phyloP scores from a whole-genome alignment of 805 yeast species.

The Wickerhamiella occidentalis region DNA sequence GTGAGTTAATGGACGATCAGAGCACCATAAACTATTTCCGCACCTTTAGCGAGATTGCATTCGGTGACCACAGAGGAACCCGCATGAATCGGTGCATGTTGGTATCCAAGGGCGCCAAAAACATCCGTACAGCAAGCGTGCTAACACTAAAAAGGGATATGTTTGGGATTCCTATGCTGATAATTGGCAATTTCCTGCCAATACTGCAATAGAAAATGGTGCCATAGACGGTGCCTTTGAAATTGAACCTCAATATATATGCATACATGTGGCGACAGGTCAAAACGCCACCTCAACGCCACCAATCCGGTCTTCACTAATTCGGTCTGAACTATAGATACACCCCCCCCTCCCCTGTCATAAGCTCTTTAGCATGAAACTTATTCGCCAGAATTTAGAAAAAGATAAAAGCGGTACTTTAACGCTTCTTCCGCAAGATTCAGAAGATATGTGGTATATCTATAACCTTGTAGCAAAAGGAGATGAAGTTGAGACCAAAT shows the following conservation, averaged over 20 bases:
- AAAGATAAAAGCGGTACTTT: slow-evolving; percentile 55
- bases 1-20: slow-evolving; percentile 74
- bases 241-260: too few species aligned
- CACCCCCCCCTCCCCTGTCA: not conserved
- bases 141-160: slow-evolving; percentile 94
- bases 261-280: too few species aligned
- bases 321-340: too few species aligned
- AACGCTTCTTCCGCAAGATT: slow-evolving; percentile 67
- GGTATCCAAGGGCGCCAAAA: slow-evolving; percentile 32
- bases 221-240: not conserved
- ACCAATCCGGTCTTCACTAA: not conserved
- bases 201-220: slow-evolving; percentile 29
- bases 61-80: slow-evolving; percentile 80
- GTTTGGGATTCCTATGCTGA: slow-evolving; percentile 95
- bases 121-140: slow-evolving; percentile 63
- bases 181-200: slow-evolving; percentile 85
- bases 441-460: slow-evolving; percentile 81
- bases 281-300: too few species aligned
- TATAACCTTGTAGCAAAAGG: slow-evolving; percentile 68
- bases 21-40: slow-evolving; percentile 82
- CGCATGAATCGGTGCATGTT: slow-evolving; percentile 82
- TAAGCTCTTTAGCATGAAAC: slow-evolving; percentile 37
- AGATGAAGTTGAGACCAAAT: slow-evolving; percentile 60
- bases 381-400: slow-evolving; percentile 38
- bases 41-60: slow-evolving; percentile 70